Base-by-base conservation (phyloP, 2,329 filamentous ascomycete genomes). In the Colletotrichum neosansevieriae region DNA sequence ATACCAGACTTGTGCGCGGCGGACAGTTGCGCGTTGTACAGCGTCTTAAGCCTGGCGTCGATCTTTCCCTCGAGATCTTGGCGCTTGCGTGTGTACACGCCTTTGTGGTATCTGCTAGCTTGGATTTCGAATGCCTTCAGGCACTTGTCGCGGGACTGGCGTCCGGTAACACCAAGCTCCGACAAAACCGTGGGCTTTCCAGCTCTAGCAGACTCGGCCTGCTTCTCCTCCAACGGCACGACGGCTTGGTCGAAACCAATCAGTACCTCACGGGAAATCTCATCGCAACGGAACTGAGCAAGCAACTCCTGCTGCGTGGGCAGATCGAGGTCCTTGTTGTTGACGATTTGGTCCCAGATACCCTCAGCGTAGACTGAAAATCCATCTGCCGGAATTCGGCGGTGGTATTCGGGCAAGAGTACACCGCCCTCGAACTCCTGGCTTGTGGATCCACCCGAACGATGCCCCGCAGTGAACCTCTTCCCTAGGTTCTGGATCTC, bases 311-410 rank as follows among this genome's bases (percentile, higher is more conserved):
- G 96, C 78, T 99, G 96, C 0, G 96, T 98, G 3, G 96, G 96
- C 67, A 99, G 81, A 80, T 99, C 96, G 62, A 99, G 85, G 76
- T 99, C 96, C 81, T 99, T 99, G 86, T 99, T 99, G 84, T 95
- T 92, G 74, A 97, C 94, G 76, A 99, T 99, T 81, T 98, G 95
- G 75, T 98, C 94, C 96, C 96, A 99, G 50, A 99, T 89, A 45
- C 94, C 94, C 77, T 96, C 90, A 0, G 96, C 94, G 75, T 99
- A 99, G 68, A 94, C 86, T 0, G 95, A 93, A 77, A 98, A 96
- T n/a, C 96, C 96, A 79, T 99, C 96, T 10, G 96, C 96, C 11
- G 96, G 96, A 71, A 99, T 99, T 65, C 96, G 88, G 70, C 96
- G 88, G 81, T 99, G 96, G 78, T 99, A 99, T 75, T 98, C 94